phyloP scores from a whole-genome alignment of 208 protist species.

The Crithidia fasciculata region DNA sequence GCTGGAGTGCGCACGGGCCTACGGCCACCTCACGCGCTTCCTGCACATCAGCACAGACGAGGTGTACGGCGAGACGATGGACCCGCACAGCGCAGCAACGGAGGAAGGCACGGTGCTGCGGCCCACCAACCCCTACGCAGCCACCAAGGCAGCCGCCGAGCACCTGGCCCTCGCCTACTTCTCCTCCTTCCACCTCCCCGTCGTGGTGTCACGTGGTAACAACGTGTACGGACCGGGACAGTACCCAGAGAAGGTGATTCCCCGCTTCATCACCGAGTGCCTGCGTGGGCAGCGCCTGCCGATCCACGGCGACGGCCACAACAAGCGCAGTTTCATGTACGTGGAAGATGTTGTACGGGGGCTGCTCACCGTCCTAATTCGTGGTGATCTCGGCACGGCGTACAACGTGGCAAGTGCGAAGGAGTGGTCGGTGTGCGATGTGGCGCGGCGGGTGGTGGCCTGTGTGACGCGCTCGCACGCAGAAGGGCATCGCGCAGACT shows the following conservation, averaged over 20 bases:
- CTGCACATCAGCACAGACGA: slow-evolving; percentile 96
- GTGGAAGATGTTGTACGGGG: slow-evolving; percentile 74
- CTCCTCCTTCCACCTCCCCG: slow-evolving; percentile 91
- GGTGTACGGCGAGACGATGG: slow-evolving; percentile 92
- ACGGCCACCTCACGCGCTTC: slow-evolving; percentile 88
- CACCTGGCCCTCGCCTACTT: slow-evolving; percentile 86
- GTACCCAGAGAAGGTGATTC: slow-evolving; percentile 93
- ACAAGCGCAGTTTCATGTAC: slow-evolving; percentile 69
- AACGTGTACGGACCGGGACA: slow-evolving; percentile 93
- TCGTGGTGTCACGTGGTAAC: slow-evolving; percentile 96
- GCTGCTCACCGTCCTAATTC: slow-evolving; percentile 70
- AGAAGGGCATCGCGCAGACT: slow-evolving; percentile 20
- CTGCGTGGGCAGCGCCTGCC: slow-evolving; percentile 51
- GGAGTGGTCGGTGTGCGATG: slow-evolving; percentile 66
- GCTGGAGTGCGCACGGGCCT: slow-evolving; percentile 76
- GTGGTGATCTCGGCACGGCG: slow-evolving; percentile 71
- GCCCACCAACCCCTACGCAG: slow-evolving; percentile 96
- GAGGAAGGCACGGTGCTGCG: slow-evolving; percentile 69
- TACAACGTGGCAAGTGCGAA: slow-evolving; percentile 84
- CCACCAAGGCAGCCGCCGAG: slow-evolving; percentile 87
- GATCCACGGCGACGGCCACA: slow-evolving; percentile 59
- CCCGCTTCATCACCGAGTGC: slow-evolving; percentile 75
- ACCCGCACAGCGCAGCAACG: slow-evolving; percentile 8
- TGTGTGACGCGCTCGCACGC: slow-evolving; percentile 22
- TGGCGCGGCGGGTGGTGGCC: slow-evolving; percentile 43